Evolutionary conservation across 1,284 basidiomycete species (phyloP).

Genomic region (Malassezia yamatoensis): DNA sequence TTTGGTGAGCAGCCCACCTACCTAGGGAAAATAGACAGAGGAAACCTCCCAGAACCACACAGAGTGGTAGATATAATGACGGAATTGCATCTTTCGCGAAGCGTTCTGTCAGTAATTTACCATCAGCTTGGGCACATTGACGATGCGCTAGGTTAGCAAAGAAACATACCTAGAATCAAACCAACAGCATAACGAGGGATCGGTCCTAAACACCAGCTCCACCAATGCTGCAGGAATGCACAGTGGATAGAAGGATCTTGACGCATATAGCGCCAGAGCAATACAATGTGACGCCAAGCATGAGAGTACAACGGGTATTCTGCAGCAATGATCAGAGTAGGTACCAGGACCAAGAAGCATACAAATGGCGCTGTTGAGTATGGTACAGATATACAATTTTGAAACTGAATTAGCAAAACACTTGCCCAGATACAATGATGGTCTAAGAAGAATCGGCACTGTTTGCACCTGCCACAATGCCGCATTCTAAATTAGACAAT

Average conservation of each 20-base stretch:
- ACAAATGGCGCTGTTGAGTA: neutral
- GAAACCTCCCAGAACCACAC: neutral
- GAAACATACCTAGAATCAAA: neutral
- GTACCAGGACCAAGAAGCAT: neutral
- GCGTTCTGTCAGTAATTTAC: neutral
- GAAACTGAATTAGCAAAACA: neutral
- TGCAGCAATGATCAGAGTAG: neutral
- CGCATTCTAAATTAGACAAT: constrained; percentile 1
- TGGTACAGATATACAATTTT: constrained; percentile 2
- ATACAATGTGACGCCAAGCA: neutral
- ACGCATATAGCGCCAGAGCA: neutral
- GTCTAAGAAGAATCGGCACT: constrained; percentile 13
- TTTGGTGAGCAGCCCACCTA: neutral
- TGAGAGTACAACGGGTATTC: neutral
- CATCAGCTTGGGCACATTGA: no score
- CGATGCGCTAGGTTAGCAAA: neutral
- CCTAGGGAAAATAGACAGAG: neutral
- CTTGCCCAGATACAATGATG: constrained; percentile 14
- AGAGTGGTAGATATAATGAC: neutral
- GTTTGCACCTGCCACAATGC: constrained; percentile 9
- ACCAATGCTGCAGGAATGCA: neutral
- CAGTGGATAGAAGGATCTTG: neutral
- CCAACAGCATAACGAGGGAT: neutral
- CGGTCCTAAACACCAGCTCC: constrained; percentile 11
- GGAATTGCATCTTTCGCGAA: neutral